Evolutionary conservation across 2,329 filamentous ascomycete genomes (phyloP).

Genomic region (Exserohilum rostratum): DNA sequence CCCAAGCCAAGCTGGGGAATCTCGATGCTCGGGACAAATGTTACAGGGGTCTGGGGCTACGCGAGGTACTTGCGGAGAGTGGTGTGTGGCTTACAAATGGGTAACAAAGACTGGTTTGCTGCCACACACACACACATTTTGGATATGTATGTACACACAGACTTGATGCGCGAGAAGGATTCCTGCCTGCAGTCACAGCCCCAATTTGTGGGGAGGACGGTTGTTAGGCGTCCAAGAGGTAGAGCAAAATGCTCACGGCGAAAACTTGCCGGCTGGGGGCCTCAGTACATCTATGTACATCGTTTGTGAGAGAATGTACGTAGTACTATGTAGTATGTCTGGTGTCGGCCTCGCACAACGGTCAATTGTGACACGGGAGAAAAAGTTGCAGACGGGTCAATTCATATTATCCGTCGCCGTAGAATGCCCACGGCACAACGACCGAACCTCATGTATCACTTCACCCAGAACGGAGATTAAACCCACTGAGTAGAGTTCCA

Average conservation of each 20-base stretch:
- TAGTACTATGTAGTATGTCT: too few relatives aligned
- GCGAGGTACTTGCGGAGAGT: constrained; percentile 1
- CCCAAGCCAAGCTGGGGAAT: too few relatives aligned
- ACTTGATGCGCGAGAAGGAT: not conserved
- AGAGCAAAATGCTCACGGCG: not conserved
- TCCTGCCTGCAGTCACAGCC: not conserved
- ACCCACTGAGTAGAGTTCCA: too few relatives aligned
- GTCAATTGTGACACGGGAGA: too few relatives aligned
- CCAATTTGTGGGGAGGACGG: not conserved
- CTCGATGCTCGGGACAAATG: constrained; percentile 28
- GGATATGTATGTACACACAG: not conserved
- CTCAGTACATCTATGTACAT: not conserved
- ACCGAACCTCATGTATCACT: too few relatives aligned
- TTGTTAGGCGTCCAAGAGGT: not conserved
- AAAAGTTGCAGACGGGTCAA: too few relatives aligned
- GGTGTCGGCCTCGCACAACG: too few relatives aligned
- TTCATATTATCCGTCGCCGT: too few relatives aligned
- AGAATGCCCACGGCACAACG: too few relatives aligned
- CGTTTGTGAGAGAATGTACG: not conserved
- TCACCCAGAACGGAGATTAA: too few relatives aligned
- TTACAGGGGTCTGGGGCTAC: constrained; percentile 17
- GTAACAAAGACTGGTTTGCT: not conserved
- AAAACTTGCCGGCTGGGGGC: not conserved
- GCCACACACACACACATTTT: too few relatives aligned
- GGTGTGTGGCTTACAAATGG: constrained; percentile 1